Evolutionary conservation across 2,329 filamentous ascomycete species (phyloP).

Genomic region (Cryphonectria naterciae): DNA sequence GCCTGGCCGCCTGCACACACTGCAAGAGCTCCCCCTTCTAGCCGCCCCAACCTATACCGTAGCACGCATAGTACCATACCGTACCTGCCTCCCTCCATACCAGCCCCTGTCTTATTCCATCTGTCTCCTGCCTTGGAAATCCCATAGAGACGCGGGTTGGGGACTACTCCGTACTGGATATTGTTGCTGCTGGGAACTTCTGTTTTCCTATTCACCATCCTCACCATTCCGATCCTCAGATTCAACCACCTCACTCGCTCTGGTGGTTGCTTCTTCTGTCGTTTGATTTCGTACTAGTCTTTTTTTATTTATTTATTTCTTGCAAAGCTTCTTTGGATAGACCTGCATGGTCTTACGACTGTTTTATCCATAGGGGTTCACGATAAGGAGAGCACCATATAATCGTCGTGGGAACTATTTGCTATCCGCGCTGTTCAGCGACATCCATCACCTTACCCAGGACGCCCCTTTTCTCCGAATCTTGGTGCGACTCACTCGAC

Average conservation of each 20-base stretch:
- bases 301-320: slow-evolving; percentile 27
- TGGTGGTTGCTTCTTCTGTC: slow-evolving; percentile 50
- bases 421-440: slow-evolving; percentile 34
- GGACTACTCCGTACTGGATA: background rate
- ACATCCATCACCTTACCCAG: slow-evolving; percentile 31
- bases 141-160: background rate
- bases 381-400: slow-evolving; percentile 21
- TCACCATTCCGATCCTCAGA: slow-evolving; percentile 14
- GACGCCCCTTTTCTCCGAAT: slow-evolving; percentile 11
- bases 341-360: slow-evolving; percentile 5
- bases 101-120: background rate
- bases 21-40: background rate
- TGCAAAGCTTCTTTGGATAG: slow-evolving; percentile 16
- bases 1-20: background rate
- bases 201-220: slow-evolving; percentile 5
- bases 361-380: slow-evolving; percentile 17
- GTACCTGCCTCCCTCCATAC: background rate
- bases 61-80: background rate
- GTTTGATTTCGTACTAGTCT: slow-evolving; percentile 38
- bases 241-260: slow-evolving; percentile 61
- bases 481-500: slow-evolving; percentile 1
- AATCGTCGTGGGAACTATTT: slow-evolving; percentile 15
- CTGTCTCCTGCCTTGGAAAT: background rate
- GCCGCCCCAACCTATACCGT: slow-evolving; percentile 3
- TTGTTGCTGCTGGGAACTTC: slow-evolving; percentile 1